These are phyloP conservation scores for Talaromyces sp. DNA, from an alignment of 2,329 filamentous ascomycete species.

Conservation along the genomic window DNA sequence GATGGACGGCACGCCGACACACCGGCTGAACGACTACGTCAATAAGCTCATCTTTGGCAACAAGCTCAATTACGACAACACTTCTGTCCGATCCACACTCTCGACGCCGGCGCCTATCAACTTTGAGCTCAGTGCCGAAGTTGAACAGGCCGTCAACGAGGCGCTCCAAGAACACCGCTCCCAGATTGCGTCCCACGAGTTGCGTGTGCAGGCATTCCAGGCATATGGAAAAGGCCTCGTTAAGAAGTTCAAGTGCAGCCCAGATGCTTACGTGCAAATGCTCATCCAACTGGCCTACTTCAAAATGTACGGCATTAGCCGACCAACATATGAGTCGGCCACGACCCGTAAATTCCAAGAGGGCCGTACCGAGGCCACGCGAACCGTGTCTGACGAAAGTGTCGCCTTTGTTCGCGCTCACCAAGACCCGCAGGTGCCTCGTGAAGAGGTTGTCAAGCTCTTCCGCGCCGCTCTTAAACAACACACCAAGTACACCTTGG, in stretches of 20 bases:
- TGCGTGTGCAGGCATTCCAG: slow-evolving; percentile 92
- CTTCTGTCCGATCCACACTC: slow-evolving; percentile 72
- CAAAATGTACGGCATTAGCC: slow-evolving; percentile 98
- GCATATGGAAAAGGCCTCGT: slow-evolving; percentile 97
- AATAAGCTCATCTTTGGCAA: slow-evolving; percentile 90
- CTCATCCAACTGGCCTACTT: slow-evolving; percentile 96
- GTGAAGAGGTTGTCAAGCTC: slow-evolving; percentile 64
- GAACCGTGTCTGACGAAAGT: slow-evolving; percentile 83
- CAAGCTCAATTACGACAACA: slow-evolving; percentile 83
- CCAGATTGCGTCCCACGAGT: slow-evolving; percentile 82
- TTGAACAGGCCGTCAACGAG: slow-evolving; percentile 71
- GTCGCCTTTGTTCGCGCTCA: slow-evolving; percentile 88
- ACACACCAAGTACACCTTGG: slow-evolving; percentile 85
- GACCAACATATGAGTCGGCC: slow-evolving; percentile 95
- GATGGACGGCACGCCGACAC: slow-evolving; percentile 99
- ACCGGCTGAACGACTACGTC: slow-evolving; percentile 90
- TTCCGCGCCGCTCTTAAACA: slow-evolving; percentile 78
- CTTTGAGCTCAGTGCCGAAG: slow-evolving; percentile 71
- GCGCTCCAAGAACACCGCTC: slow-evolving; percentile 74
- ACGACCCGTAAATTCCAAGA: slow-evolving; percentile 92
- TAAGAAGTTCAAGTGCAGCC: slow-evolving; percentile 99
- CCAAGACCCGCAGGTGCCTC: slow-evolving; percentile 61
- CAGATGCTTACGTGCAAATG: slow-evolving; percentile 98
- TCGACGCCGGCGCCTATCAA: slow-evolving; percentile 72
- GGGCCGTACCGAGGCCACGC: slow-evolving; percentile 93